Conservation (phyloP, 768 basidiomycete species). For the Pluteus cervinus region DNA sequence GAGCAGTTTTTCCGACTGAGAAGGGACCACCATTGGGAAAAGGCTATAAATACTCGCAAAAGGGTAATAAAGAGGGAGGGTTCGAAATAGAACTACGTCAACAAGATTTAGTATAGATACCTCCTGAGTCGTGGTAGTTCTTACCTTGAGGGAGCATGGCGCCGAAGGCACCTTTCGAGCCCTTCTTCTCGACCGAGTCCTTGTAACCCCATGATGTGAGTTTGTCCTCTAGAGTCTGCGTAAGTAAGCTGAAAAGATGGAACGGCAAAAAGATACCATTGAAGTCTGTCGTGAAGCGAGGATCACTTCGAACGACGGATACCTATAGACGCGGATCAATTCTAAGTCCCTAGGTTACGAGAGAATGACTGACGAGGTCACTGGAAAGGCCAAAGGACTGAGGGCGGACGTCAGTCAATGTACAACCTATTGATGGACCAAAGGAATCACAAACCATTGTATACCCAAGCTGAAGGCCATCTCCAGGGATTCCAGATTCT, state of each 20-base stretch:
- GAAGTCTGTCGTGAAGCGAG: conserved; percentile 10
- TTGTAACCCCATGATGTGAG: conserved; percentile 16
- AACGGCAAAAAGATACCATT: conserved; percentile 7
- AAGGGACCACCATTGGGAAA: conserved; percentile 15
- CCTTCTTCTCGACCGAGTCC: conserved; percentile 10
- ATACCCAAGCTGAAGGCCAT: conserved; percentile 16
- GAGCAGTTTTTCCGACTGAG: conserved; percentile 1
- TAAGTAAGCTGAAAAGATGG: not conserved
- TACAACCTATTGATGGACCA: not conserved
- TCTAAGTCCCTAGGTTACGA: not conserved
- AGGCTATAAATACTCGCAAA: conserved; percentile 18
- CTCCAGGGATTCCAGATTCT: conserved; percentile 8
- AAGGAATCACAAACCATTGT: conserved; percentile 15
- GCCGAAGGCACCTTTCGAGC: conserved; percentile 12
- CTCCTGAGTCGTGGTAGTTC: not conserved
- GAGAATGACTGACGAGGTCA: conserved; percentile 11
- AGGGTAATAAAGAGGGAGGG: conserved; percentile 14
- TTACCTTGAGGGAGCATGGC: conserved; percentile 16
- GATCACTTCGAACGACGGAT: conserved; percentile 16
- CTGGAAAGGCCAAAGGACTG: conserved; percentile 15
- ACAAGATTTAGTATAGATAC: not conserved
- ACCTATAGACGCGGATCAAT: conserved; percentile 12
- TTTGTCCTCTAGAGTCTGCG: not conserved
- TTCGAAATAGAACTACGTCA: conserved; percentile 16
- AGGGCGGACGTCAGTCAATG: not conserved